phyloP scores from a whole-genome alignment of 2,329 filamentous ascomycete species.

The Corinectria fuckeliana region DNA sequence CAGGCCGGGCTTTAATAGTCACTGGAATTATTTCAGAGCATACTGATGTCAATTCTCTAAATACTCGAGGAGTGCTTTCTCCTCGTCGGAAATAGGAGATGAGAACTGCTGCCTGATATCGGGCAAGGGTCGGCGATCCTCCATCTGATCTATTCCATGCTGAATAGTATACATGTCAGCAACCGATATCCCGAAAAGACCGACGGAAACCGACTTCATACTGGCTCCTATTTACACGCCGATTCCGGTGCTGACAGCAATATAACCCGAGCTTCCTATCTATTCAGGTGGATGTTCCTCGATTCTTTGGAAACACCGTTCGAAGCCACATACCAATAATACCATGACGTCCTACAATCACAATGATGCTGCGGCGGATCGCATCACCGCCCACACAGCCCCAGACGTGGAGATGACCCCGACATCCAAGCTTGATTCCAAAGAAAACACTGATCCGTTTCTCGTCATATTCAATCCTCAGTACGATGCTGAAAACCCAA shows the following conservation, averaged over 20 bases:
- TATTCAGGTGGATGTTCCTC: not conserved
- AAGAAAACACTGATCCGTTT: slow-evolving; percentile 24
- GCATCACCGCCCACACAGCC: not conserved
- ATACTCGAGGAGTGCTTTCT: too few relatives aligned
- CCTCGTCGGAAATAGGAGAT: not conserved
- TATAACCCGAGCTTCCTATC: not conserved
- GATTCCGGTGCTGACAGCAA: not conserved
- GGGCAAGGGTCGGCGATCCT: not conserved
- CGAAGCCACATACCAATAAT: not conserved
- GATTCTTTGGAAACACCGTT: not conserved
- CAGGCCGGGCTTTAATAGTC: too few relatives aligned
- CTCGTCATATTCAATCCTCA: slow-evolving; percentile 38
- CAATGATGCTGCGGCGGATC: not conserved
- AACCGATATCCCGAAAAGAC: not conserved
- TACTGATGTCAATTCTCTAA: too few relatives aligned
- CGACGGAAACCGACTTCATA: not conserved
- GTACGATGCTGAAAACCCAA: slow-evolving; percentile 46
- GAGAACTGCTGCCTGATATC: not conserved
- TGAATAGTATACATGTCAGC: not conserved
- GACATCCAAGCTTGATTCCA: not conserved
- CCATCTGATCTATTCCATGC: not conserved
- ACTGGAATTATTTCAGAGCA: too few relatives aligned
- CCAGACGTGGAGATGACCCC: not conserved
- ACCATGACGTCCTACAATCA: not conserved
- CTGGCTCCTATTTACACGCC: not conserved